A percentile compares a stretch with the other conserved stretches of the same genome.
These are phyloP conservation scores for Podospora pseudopauciseta DNA, from an alignment of 495 filamentous ascomycete species.

Conservation along the genomic window DNA sequence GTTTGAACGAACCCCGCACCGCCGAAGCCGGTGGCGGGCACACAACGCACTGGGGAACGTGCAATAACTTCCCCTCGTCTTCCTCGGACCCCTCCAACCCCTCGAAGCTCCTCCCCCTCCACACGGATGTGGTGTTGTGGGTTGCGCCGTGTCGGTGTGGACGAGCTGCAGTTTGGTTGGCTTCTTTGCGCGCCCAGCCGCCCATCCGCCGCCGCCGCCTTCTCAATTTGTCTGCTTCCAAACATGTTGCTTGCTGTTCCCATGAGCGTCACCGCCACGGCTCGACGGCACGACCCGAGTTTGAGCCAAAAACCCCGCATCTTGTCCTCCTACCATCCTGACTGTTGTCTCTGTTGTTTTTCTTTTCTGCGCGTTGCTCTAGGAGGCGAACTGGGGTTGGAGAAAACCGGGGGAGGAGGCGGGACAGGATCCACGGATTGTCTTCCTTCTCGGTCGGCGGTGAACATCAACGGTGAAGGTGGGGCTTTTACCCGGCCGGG, in stretches of 20 bases:
- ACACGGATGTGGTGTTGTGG: background rate
- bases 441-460: conserved; percentile 2
- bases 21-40: conserved; percentile 4
- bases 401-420: background rate
- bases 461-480: conserved; percentile 2
- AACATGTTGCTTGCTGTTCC: background rate
- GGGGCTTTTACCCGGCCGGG: background rate
- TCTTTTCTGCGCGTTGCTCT: background rate
- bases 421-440: background rate
- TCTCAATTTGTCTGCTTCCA: background rate
- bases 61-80: background rate
- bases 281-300: background rate
- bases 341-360: background rate
- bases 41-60: background rate
- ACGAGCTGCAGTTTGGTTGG: background rate
- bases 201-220: background rate
- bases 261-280: background rate
- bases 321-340: background rate
- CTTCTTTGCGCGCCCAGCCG: background rate
- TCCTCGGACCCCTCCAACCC: background rate
- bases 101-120: background rate
- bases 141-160: conserved; percentile 1
- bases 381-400: background rate
- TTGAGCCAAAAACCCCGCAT: conserved; percentile 1
- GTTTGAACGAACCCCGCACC: background rate